Conservation (phyloP, 2,329 filamentous ascomycete genomes). For the Neopestalotiopsis rosae region DNA sequence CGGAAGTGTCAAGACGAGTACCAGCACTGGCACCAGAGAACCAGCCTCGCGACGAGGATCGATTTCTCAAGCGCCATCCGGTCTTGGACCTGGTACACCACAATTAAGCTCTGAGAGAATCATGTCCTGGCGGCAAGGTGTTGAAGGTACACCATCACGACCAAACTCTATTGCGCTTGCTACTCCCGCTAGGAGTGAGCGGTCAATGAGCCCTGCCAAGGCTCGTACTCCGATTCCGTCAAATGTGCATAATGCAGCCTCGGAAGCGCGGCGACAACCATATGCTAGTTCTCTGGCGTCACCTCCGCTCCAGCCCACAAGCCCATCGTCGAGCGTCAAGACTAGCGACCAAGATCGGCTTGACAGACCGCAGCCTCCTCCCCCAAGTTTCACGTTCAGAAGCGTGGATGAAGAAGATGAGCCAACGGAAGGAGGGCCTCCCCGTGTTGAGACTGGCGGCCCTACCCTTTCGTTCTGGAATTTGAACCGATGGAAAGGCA, state of each 20-base stretch:
- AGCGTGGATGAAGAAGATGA: conserved; percentile 49
- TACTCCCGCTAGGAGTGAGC: conserved; percentile 52
- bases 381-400: conserved; percentile 60
- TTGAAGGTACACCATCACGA: conserved; percentile 46
- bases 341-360: conserved; percentile 21
- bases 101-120: conserved; percentile 72
- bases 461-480: conserved; percentile 62
- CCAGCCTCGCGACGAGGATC: conserved; percentile 60
- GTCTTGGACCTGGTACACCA: conserved; percentile 32
- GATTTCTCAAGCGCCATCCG: conserved; percentile 45
- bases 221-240: conserved; percentile 42
- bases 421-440: conserved; percentile 40
- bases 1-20: conserved; percentile 60
- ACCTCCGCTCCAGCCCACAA: conserved; percentile 33
- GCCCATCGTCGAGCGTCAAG: conserved; percentile 44
- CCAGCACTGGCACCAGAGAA: conserved; percentile 51
- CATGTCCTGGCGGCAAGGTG: conserved; percentile 81
- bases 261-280: conserved; percentile 52
- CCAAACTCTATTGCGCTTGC: conserved; percentile 40
- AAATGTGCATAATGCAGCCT: conserved; percentile 46
- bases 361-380: conserved; percentile 46
- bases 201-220: conserved; percentile 62
- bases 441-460: conserved; percentile 43
- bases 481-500: conserved; percentile 56
- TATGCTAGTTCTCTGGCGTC: conserved; percentile 33